Percentiles rank a stretch among this genome's conserved stretches.
phyloP scores from a whole-genome alignment of 257 asterid species.

The Forsythia suspensa region DNA sequence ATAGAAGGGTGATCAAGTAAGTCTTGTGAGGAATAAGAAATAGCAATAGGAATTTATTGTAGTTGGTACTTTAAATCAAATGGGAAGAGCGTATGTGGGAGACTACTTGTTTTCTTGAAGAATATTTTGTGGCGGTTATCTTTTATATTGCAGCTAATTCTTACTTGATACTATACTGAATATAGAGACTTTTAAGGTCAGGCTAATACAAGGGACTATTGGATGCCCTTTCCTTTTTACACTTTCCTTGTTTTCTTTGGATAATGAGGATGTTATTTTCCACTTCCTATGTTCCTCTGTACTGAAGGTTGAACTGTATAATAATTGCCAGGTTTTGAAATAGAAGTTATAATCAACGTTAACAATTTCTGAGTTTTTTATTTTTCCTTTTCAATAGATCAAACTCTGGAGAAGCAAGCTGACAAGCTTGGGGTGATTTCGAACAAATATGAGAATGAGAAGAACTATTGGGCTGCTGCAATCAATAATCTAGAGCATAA shows the following conservation, averaged over 20 bases:
- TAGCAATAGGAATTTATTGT: not conserved
- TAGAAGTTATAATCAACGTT: not conserved
- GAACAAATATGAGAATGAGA: constrained; percentile 62
- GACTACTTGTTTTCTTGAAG: not conserved
- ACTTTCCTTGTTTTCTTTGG: not conserved
- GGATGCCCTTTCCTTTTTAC: not conserved
- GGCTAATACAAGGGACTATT: too few relatives aligned
- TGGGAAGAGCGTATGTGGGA: not conserved
- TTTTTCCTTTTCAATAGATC: constrained; percentile 45
- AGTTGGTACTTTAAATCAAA: not conserved
- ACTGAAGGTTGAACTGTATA: not conserved
- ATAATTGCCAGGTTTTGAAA: not conserved
- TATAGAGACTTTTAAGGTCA: not conserved
- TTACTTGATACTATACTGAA: not conserved
- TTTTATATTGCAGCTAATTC: not conserved
- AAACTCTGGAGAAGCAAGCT: constrained; percentile 67
- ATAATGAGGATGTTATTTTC: not conserved
- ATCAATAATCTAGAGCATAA: constrained; percentile 58
- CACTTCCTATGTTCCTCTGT: not conserved
- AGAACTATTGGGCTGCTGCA: constrained; percentile 63
- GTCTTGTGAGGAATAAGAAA: not conserved
- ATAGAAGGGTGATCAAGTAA: not conserved
- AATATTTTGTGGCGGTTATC: not conserved
- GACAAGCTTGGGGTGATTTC: constrained; percentile 55
- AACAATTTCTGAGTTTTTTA: not conserved